Base-by-base conservation (phyloP, 371 early-diverging fungal species). In the Mucor circinelloides region DNA sequence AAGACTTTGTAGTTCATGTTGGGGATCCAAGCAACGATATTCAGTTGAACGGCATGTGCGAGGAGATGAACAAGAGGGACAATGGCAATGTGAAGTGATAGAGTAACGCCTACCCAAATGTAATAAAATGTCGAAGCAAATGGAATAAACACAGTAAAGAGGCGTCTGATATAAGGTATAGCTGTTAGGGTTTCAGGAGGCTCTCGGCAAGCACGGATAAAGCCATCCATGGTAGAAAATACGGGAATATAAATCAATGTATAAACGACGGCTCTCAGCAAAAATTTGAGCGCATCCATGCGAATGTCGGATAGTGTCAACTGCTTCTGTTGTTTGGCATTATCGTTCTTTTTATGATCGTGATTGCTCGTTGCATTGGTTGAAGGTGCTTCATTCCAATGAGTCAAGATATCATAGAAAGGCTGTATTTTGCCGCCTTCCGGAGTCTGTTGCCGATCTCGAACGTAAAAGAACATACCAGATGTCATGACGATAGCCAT, bases 211-310 rank as follows among this genome's bases (percentile, higher is more conserved):
- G 68, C 68, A 13, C 75, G 64, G 5, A 78, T 28, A 52, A 74
- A 75, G 3, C 75, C 75, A 38, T 78, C 78, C 19, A 66, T 32
- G 1, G 63, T 48, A 13, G 69, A 38, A 69, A 78, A 72, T 0
- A 69, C 31, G 0, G 73, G 73, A 1, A 75, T 58, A 12, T 64
- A 73, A 7, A 78, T 2, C 1, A 67, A 4, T 0, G 67, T 21
- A n/a, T 66, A 54, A 15, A 55, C 44, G 2, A 64, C 5, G 5
- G 67, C 65, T 10, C 58, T 42, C 1, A 63, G 8, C 1, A 74
- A 34, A 68, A 69, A 74, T 21, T 15, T 30, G 6, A 60, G 25
- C 0, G 70, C 65, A 67, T 74, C 52, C 3, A 25, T 52, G 17
- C 71, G 71, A n/a, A 69, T 69, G 17, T 54, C 40, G 23, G 10